A percentile compares a stretch with the other conserved stretches of the same genome.
phyloP scores from a whole-genome alignment of 1,139 yeast genomes.

The Zygosaccharomyces pseudobailii region DNA sequence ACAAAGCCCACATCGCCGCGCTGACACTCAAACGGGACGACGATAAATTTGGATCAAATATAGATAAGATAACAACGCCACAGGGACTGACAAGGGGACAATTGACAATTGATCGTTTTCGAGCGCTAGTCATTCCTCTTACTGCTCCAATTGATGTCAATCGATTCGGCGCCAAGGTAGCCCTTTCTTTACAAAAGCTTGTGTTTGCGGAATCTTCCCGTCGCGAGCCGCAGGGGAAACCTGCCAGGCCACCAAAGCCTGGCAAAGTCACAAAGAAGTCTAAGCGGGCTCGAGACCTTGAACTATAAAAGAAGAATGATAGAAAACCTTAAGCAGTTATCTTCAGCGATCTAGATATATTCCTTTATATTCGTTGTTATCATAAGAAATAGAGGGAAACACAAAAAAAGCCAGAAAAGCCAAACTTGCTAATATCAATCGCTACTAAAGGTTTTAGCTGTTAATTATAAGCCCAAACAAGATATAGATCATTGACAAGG shows the following conservation, averaged over 20 bases:
- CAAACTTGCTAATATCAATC: background rate
- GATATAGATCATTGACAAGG: no score
- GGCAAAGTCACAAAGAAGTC: conserved; percentile 2
- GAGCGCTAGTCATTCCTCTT: background rate
- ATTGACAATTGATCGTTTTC: conserved; percentile 17
- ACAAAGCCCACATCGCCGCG: conserved; percentile 29
- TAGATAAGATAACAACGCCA: conserved; percentile 5
- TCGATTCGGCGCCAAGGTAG: background rate
- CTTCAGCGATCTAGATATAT: background rate
- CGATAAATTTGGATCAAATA: conserved; percentile 9
- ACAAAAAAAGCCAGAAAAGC: no score
- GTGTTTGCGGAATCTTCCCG: conserved; percentile 1
- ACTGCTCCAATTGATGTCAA: background rate
- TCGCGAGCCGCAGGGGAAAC: background rate
- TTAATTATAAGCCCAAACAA: background rate
- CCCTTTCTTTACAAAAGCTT: background rate
- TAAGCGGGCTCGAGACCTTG: conserved; percentile 2
- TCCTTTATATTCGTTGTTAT: background rate
- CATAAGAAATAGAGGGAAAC: no score
- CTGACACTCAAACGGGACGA: conserved; percentile 19
- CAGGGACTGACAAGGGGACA: conserved; percentile 17
- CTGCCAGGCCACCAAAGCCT: background rate
- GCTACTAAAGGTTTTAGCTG: background rate
- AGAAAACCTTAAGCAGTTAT: background rate
- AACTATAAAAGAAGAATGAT: background rate